Percentiles rank a stretch among this genome's conserved stretches.
phyloP scores from a whole-genome alignment of 1,139 yeast genomes.

The Hansenula anomala region DNA sequence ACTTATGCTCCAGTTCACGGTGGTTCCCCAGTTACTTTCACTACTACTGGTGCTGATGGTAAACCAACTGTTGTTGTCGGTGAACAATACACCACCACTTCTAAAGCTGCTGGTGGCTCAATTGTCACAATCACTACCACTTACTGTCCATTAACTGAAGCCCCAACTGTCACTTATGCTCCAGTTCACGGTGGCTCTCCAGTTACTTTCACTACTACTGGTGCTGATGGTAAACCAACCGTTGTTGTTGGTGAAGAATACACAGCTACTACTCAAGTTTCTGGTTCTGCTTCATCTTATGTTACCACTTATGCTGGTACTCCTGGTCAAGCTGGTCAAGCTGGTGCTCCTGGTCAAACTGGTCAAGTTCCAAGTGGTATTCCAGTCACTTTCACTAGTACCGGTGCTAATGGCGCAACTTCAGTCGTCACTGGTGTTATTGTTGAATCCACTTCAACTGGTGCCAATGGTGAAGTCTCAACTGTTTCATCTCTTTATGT shows the following conservation, averaged over 20 bases:
- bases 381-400: not conserved
- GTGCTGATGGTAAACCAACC: not conserved
- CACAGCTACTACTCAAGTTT: not conserved
- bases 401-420: not conserved
- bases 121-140: not conserved
- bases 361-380: not conserved
- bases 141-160: not conserved
- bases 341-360: not conserved
- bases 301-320: too few relatives aligned
- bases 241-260: not conserved
- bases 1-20: not conserved
- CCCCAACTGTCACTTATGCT: not conserved
- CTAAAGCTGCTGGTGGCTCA: not conserved
- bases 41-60: not conserved
- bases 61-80: not conserved
- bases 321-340: too few relatives aligned
- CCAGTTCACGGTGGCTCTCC: constrained; percentile 1
- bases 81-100: not conserved
- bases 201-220: not conserved
- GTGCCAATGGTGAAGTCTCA: not conserved
- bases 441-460: not conserved
- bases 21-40: not conserved
- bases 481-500: not conserved
- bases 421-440: not conserved
- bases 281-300: not conserved